phyloP scores from a whole-genome alignment of 768 basidiomycete genomes.

The Russula compacta region DNA sequence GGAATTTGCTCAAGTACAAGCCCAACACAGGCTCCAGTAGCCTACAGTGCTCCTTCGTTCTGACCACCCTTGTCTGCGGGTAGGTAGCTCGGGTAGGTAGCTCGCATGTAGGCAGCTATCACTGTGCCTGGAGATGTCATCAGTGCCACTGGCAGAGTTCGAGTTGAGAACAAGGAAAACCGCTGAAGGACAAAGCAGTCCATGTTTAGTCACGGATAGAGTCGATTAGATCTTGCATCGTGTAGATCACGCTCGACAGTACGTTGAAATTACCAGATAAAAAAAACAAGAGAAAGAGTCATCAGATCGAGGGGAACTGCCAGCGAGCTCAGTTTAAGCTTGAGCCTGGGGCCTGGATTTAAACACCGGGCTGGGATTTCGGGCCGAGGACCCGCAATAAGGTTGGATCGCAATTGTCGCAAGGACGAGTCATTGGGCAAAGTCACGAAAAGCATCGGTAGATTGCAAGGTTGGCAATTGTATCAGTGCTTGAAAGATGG shows the following conservation, averaged over 20 bases:
- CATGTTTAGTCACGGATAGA: background rate
- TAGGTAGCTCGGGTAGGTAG: background rate
- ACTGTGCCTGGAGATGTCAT: constrained; percentile 11
- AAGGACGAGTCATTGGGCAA: no score
- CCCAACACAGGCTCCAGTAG: background rate
- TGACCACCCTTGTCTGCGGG: background rate
- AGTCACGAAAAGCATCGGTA: no score
- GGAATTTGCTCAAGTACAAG: background rate
- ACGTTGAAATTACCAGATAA: no score
- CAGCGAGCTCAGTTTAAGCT: no score
- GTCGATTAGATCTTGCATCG: background rate
- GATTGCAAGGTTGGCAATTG: no score
- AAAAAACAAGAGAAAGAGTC: no score
- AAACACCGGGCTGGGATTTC: no score
- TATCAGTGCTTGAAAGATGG: no score
- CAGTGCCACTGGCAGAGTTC: background rate
- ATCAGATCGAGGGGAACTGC: no score
- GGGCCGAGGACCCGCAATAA: no score
- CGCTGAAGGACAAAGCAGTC: background rate
- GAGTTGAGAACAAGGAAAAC: background rate
- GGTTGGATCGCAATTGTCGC: no score
- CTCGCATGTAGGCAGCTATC: background rate
- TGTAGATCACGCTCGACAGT: background rate
- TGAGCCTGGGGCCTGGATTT: no score
- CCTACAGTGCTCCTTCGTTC: background rate